Percentiles rank a stretch among this genome's conserved stretches.
phyloP scores from a whole-genome alignment of 225 moss, liverwort and hornwort species.

The Physcomitrellopsis africana region DNA sequence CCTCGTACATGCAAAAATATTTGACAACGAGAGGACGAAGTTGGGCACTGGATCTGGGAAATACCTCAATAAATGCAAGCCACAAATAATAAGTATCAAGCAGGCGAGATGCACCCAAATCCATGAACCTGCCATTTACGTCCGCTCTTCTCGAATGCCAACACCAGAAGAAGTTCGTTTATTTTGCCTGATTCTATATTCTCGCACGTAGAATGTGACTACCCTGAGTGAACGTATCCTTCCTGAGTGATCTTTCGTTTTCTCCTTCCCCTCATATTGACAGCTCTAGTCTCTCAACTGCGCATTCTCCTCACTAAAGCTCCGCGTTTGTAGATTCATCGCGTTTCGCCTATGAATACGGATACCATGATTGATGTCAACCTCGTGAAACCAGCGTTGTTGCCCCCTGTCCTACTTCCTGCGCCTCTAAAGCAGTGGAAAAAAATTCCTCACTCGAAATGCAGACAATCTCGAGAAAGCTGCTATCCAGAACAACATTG shows the following conservation, averaged over 20 bases:
- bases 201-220: background rate
- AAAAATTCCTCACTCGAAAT: slow-evolving; percentile 4
- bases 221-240: slow-evolving; percentile 23
- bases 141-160: background rate
- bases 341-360: background rate
- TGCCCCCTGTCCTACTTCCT: slow-evolving; percentile 9
- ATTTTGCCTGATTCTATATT: slow-evolving; percentile 9
- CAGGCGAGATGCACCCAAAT: slow-evolving; percentile 31
- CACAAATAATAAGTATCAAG: slow-evolving; percentile 40
- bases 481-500: background rate
- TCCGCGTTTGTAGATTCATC: slow-evolving; percentile 27
- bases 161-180: slow-evolving; percentile 23
- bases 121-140: slow-evolving; percentile 53
- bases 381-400: background rate
- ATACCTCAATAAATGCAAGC: slow-evolving; percentile 42
- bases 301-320: slow-evolving; percentile 10
- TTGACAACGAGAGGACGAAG: background rate
- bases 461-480: background rate
- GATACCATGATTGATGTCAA: background rate
- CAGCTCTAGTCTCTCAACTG: slow-evolving; percentile 17
- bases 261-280: slow-evolving; percentile 63
- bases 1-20: too few species aligned
- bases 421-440: background rate
- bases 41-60: background rate
- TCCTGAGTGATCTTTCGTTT: slow-evolving; percentile 42